Percentiles rank a stretch among this genome's conserved stretches.
phyloP scores from a whole-genome alignment of 2,329 filamentous ascomycete species.

The Reticulascus tulasneorum region DNA sequence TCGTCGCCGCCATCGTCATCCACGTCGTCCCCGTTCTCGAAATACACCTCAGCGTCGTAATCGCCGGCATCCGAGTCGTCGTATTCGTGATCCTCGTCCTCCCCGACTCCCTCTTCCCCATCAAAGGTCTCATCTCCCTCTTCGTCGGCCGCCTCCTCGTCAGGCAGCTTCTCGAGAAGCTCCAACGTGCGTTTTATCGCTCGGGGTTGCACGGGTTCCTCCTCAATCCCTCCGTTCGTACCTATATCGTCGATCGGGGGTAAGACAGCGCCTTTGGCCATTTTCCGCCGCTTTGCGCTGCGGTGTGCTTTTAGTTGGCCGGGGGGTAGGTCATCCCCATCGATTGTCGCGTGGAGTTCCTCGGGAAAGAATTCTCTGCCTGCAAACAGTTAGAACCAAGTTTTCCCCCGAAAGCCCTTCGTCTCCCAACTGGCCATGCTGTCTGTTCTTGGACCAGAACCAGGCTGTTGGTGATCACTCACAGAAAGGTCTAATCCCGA shows the following conservation, averaged over 20 bases:
- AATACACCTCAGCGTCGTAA: slow-evolving; percentile 59
- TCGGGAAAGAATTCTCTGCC: slow-evolving; percentile 50
- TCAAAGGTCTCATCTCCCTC: slow-evolving; percentile 41
- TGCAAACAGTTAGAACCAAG: too few relatives aligned
- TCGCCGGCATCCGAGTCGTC: slow-evolving; percentile 59
- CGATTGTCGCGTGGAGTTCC: slow-evolving; percentile 52
- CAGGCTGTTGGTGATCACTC: too few relatives aligned
- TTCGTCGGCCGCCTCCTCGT: slow-evolving; percentile 46
- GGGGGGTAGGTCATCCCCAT: slow-evolving; percentile 36
- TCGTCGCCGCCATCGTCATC: slow-evolving; percentile 49
- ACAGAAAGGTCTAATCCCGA: slow-evolving; percentile 46
- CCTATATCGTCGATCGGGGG: slow-evolving; percentile 48
- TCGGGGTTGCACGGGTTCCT: slow-evolving; percentile 21
- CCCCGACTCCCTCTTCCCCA: slow-evolving; percentile 40
- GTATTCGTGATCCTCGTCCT: slow-evolving; percentile 45
- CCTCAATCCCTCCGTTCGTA: slow-evolving; percentile 26
- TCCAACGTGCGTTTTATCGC: slow-evolving; percentile 36
- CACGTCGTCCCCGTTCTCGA: slow-evolving; percentile 54
- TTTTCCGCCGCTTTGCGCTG: slow-evolving; percentile 42
- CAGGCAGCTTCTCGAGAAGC: slow-evolving; percentile 40
- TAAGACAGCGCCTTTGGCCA: slow-evolving; percentile 43
- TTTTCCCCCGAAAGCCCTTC: too few relatives aligned
- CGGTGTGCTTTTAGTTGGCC: slow-evolving; percentile 16
- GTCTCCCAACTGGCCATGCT: too few relatives aligned
- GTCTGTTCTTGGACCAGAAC: too few relatives aligned